phyloP scores from a whole-genome alignment of 163 green algal species.

The Scenedesmus sp. region DNA sequence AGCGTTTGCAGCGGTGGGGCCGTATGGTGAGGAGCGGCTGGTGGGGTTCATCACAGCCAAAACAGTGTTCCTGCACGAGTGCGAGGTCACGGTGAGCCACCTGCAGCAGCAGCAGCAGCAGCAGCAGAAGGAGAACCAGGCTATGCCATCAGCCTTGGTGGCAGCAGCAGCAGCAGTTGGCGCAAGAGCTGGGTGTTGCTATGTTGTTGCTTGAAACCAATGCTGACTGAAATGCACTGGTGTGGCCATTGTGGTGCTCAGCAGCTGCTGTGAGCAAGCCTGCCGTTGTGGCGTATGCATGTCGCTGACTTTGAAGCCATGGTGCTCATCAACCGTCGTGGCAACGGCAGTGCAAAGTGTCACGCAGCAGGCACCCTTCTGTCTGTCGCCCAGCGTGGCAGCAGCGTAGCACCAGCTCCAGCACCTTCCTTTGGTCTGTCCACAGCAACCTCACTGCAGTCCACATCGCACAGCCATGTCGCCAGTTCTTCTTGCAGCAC shows the following conservation, averaged over 20 bases:
- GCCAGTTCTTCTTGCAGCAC: too few relatives aligned
- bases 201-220: neutral
- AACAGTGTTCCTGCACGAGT: slow-evolving; percentile 64
- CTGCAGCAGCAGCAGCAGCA: neutral
- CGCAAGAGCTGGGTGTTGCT: neutral
- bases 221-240: too few relatives aligned
- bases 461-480: too few relatives aligned
- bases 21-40: slow-evolving; percentile 43
- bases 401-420: neutral
- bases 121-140: neutral
- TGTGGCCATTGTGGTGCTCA: neutral
- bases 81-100: slow-evolving; percentile 60
- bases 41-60: slow-evolving; percentile 72
- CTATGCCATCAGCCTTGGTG: neutral
- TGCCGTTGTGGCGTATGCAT: neutral
- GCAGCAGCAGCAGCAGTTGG: neutral
- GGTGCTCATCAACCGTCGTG: too few relatives aligned
- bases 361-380: too few relatives aligned
- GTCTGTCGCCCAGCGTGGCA: neutral
- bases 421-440: neutral
- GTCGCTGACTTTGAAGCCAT: neutral
- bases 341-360: neutral
- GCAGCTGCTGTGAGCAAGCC: neutral
- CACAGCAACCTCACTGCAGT: too few relatives aligned
- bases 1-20: slow-evolving; percentile 10